Conservation (phyloP, 2,329 filamentous ascomycete species). For the Ceratocystis cacaofunesta region DNA sequence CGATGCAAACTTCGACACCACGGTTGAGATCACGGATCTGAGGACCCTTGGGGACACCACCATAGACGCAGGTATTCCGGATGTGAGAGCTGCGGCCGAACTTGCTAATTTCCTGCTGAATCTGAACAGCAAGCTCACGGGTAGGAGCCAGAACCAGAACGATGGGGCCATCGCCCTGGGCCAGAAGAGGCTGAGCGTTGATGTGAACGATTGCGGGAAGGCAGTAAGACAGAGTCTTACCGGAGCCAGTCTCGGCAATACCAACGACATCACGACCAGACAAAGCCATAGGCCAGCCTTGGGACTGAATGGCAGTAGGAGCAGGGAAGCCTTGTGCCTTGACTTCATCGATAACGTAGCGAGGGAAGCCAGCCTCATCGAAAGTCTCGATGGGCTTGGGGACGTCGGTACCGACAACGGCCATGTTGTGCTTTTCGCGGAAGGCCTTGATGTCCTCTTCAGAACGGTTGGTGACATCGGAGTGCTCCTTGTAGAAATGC, state of each 20-base stretch:
- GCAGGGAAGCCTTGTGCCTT: conserved; percentile 93
- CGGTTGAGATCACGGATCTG: conserved; percentile 91
- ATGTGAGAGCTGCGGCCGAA: conserved; percentile 97
- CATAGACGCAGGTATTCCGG: conserved; percentile 96
- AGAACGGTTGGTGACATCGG: conserved; percentile 59
- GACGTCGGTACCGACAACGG: conserved; percentile 63
- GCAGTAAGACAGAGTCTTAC: conserved; percentile 98
- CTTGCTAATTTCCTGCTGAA: conserved; percentile 96
- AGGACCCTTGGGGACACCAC: conserved; percentile 93
- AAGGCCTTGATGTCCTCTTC: conserved; percentile 73
- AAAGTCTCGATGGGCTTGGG: conserved; percentile 94
- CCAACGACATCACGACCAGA: conserved; percentile 96
- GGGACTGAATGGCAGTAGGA: conserved; percentile 91
- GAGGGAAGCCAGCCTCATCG: conserved; percentile 92
- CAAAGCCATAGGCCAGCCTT: conserved; percentile 98
- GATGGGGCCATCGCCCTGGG: conserved; percentile 89
- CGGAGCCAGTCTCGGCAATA: conserved; percentile 97
- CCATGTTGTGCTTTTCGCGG: conserved; percentile 71
- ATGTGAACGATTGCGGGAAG: conserved; percentile 97
- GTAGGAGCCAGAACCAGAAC: conserved; percentile 92
- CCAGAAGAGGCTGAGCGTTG: conserved; percentile 92
- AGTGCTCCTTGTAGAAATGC: conserved; percentile 95
- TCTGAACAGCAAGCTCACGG: conserved; percentile 94
- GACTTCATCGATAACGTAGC: conserved; percentile 95
- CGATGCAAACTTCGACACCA: conserved; percentile 97